Conservation (phyloP, 768 basidiomycete species). For the Boletus insuetus region DNA sequence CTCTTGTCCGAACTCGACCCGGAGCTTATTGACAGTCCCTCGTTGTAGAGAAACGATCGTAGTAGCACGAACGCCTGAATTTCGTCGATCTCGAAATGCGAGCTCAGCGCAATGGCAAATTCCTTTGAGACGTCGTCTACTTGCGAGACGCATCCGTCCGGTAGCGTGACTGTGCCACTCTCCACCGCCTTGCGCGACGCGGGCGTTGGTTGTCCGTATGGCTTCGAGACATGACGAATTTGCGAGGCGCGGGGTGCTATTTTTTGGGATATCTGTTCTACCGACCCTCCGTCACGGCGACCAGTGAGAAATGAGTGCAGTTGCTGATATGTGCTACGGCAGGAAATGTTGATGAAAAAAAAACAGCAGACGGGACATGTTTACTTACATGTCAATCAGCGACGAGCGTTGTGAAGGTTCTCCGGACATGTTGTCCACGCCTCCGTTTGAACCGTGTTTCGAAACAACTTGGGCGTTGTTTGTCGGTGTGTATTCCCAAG, state of each 20-base stretch:
- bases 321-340: slow-evolving; percentile 58
- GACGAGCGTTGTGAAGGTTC: slow-evolving; percentile 62
- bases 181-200: slow-evolving; percentile 67
- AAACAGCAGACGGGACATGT: neutral
- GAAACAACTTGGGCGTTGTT: slow-evolving; percentile 16
- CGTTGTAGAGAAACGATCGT: slow-evolving; percentile 75
- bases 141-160: slow-evolving; percentile 58
- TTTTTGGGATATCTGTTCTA: slow-evolving; percentile 58
- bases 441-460: slow-evolving; percentile 1
- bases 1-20: slow-evolving; percentile 43
- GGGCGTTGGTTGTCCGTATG: slow-evolving; percentile 68
- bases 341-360: slow-evolving; percentile 1
- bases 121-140: slow-evolving; percentile 72
- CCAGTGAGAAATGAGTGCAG: slow-evolving; percentile 60
- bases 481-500: slow-evolving; percentile 21
- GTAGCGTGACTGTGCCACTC: slow-evolving; percentile 63
- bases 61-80: slow-evolving; percentile 73
- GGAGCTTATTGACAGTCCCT: slow-evolving; percentile 57
- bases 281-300: slow-evolving; percentile 53
- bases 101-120: slow-evolving; percentile 68
- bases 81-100: slow-evolving; percentile 73
- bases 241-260: slow-evolving; percentile 55
- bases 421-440: slow-evolving; percentile 35
- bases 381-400: slow-evolving; percentile 61
- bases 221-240: slow-evolving; percentile 54